Evolutionary conservation across 208 protist species (phyloP).

Genomic region (Trypanosoma grayi): DNA sequence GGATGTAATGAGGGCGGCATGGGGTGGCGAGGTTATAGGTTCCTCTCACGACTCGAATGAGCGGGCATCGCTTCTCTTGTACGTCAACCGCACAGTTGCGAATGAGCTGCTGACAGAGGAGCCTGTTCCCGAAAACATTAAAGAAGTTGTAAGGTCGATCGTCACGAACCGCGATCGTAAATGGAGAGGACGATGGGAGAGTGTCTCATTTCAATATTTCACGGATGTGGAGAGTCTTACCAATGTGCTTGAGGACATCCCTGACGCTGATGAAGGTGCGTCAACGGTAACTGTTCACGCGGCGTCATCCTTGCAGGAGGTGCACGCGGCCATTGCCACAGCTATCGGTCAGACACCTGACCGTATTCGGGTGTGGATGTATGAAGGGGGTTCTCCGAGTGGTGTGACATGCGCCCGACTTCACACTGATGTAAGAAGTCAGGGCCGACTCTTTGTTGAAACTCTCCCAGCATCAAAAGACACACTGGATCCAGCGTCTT

Average conservation of each 20-base stretch:
- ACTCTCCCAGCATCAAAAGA: constrained; percentile 5
- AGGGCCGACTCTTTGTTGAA: constrained; percentile 13
- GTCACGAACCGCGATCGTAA: constrained; percentile 22
- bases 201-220: constrained; percentile 29
- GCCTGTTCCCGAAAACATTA: constrained; percentile 28
- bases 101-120: constrained; percentile 32
- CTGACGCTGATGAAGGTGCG: constrained; percentile 12
- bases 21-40: constrained; percentile 33
- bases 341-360: constrained; percentile 26
- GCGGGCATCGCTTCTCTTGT: constrained; percentile 68
- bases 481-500: not conserved
- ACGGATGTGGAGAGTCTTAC: constrained; percentile 33
- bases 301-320: constrained; percentile 13
- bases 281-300: constrained; percentile 25
- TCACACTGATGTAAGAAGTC: not conserved
- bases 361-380: constrained; percentile 35
- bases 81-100: constrained; percentile 51
- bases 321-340: constrained; percentile 29
- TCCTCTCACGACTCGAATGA: constrained; percentile 28
- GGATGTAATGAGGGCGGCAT: constrained; percentile 53
- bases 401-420: not conserved
- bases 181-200: constrained; percentile 16
- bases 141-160: constrained; percentile 35
- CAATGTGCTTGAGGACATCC: constrained; percentile 44
- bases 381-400: not conserved